A percentile compares a stretch with the other conserved stretches of the same genome.
Conservation (phyloP, 148 eudicot species). For the Cornus controversa region DNA sequence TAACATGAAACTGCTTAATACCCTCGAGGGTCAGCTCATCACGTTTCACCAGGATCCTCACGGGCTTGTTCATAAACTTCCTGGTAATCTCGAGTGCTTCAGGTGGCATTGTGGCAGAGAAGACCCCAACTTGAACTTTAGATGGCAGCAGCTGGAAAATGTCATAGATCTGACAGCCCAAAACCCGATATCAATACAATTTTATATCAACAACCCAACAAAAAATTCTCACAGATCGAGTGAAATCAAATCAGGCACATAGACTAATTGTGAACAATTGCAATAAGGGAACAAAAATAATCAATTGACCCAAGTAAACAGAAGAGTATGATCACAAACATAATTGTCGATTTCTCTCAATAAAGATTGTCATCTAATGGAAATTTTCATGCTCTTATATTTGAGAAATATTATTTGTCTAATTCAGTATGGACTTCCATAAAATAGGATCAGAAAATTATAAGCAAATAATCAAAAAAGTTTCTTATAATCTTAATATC, state of each 20-base stretch:
- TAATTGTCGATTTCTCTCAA: too few species aligned
- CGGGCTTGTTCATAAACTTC: constrained; percentile 41
- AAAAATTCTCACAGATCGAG: not conserved
- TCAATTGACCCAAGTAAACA: too few species aligned
- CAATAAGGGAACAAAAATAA: too few species aligned
- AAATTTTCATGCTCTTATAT: too few species aligned
- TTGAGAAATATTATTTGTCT: too few species aligned
- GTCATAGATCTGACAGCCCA: constrained; percentile 24
- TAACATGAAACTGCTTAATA: constrained; percentile 35
- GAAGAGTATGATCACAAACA: too few species aligned
- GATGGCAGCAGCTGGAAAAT: constrained; percentile 33
- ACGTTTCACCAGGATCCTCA: constrained; percentile 34
- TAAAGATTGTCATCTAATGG: too few species aligned
- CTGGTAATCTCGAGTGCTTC: constrained; percentile 38
- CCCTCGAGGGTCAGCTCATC: constrained; percentile 40
- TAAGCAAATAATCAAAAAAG: not conserved
- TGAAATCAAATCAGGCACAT: not conserved
- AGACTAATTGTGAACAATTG: not conserved
- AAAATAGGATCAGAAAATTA: not conserved
- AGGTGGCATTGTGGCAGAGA: constrained; percentile 44
- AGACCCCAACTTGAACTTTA: constrained; percentile 35
- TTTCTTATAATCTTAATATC: too few species aligned
- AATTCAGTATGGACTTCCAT: not conserved
- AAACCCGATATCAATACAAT: not conserved
- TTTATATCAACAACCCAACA: not conserved